phyloP scores from a whole-genome alignment of 371 early-diverging fungal species.

The Syncephalastrum racemosum region DNA sequence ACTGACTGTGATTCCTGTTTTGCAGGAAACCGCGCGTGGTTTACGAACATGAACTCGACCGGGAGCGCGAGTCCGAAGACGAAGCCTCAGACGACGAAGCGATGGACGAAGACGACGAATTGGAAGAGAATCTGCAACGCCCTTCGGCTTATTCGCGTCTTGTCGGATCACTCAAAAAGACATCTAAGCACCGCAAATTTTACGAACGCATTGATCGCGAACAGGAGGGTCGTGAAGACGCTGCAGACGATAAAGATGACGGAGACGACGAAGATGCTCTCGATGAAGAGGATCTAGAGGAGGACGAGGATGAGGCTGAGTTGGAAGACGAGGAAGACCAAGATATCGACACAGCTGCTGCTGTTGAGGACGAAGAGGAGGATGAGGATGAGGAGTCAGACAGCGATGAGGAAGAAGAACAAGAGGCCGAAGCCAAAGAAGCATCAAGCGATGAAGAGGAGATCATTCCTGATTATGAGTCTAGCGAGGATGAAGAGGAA shows the following conservation, averaged over 20 bases:
- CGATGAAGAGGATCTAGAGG: slow-evolving; percentile 18
- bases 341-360: slow-evolving; percentile 39
- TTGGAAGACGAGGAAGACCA: slow-evolving; percentile 31
- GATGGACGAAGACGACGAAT: slow-evolving; percentile 21
- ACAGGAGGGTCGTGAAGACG: slow-evolving; percentile 42
- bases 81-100: slow-evolving; percentile 35
- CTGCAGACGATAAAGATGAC: slow-evolving; percentile 11
- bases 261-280: slow-evolving; percentile 13
- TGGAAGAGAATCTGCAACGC: slow-evolving; percentile 44
- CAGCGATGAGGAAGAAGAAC: slow-evolving; percentile 17
- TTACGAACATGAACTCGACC: slow-evolving; percentile 51
- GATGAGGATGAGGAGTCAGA: slow-evolving; percentile 16
- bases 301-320: slow-evolving; percentile 27
- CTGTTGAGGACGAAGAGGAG: slow-evolving; percentile 27
- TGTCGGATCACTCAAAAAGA: slow-evolving; percentile 44
- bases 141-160: slow-evolving; percentile 49
- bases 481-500: slow-evolving; percentile 44
- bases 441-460: slow-evolving; percentile 22
- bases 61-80: slow-evolving; percentile 49
- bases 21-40: slow-evolving; percentile 40
- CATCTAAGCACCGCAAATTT: slow-evolving; percentile 44
- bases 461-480: slow-evolving; percentile 23
- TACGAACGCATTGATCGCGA: slow-evolving; percentile 43
- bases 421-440: slow-evolving; percentile 6
- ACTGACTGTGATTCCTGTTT: not conserved